These are phyloP conservation scores for Thielaviopsis ethacetica DNA, from an alignment of 2,329 filamentous ascomycete genomes.

Conservation along the genomic window DNA sequence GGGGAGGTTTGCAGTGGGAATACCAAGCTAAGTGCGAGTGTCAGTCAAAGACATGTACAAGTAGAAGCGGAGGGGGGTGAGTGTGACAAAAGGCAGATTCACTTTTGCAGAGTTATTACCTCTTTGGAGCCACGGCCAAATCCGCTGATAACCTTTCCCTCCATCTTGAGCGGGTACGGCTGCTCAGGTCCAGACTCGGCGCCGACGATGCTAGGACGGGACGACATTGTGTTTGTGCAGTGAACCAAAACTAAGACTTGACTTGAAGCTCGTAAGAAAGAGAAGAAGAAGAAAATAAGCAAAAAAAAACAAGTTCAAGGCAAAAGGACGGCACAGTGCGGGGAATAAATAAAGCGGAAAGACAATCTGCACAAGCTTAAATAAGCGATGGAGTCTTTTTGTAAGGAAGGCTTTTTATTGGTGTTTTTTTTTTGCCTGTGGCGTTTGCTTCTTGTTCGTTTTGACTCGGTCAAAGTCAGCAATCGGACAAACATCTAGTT, in stretches of 20 bases:
- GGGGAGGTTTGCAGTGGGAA: conserved; percentile 86
- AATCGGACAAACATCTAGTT: no score
- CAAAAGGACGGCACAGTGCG: neutral
- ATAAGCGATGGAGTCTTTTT: neutral
- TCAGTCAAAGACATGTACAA: neutral
- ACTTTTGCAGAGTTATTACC: conserved; percentile 26
- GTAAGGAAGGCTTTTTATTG: no score
- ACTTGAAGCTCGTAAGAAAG: no score
- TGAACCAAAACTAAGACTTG: no score
- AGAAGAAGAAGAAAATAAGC: neutral
- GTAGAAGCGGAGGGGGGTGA: no score
- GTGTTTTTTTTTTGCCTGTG: no score
- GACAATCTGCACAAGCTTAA: neutral
- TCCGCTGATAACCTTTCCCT: conserved; percentile 76
- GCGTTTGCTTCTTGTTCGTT: no score
- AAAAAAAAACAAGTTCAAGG: neutral
- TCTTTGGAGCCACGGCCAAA: conserved; percentile 92
- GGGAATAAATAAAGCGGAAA: neutral
- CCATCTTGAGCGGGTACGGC: conserved; percentile 71
- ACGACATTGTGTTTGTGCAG: neutral
- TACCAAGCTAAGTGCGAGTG: conserved; percentile 50
- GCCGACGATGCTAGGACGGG: conserved; percentile 53
- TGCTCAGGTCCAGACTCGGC: conserved; percentile 53
- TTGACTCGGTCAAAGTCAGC: no score
- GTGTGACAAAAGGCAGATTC: neutral